phyloP scores from a whole-genome alignment of 768 basidiomycete genomes.

The Pleurotus pulmonarius region DNA sequence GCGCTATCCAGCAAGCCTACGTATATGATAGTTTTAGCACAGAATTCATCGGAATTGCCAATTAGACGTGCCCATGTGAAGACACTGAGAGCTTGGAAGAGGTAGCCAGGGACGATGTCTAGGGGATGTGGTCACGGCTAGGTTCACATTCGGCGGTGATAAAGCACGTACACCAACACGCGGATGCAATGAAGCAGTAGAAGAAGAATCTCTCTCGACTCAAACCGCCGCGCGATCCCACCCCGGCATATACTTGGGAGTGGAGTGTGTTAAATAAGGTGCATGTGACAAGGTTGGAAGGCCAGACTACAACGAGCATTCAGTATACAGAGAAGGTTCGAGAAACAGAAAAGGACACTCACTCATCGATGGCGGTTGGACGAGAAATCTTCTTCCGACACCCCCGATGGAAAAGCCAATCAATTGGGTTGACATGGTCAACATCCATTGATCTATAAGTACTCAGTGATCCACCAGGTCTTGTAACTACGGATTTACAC shows the following conservation, averaged over 20 bases:
- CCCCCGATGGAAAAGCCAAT: conserved; percentile 83
- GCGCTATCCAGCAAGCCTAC: conserved; percentile 54
- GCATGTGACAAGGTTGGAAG: conserved; percentile 68
- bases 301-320: conserved; percentile 65
- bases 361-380: conserved; percentile 71
- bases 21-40: background rate
- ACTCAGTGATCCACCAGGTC: background rate
- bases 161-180: conserved; percentile 47
- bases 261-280: conserved; percentile 81
- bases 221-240: conserved; percentile 60
- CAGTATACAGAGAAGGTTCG: background rate
- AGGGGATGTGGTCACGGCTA: background rate
- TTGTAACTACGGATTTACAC: conserved; percentile 14
- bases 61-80: conserved; percentile 45
- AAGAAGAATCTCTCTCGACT: conserved; percentile 77
- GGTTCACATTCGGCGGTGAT: background rate
- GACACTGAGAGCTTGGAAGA: conserved; percentile 63
- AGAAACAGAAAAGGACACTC: conserved; percentile 14
- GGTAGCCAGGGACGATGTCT: conserved; percentile 61
- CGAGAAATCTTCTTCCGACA: conserved; percentile 70
- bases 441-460: conserved; percentile 68
- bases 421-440: conserved; percentile 71
- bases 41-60: background rate
- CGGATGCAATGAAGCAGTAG: conserved; percentile 54
- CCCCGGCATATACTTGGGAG: conserved; percentile 64